Evolutionary conservation across 2,329 filamentous ascomycete species (phyloP).

Genomic region (Salinomyces thailandicus): DNA sequence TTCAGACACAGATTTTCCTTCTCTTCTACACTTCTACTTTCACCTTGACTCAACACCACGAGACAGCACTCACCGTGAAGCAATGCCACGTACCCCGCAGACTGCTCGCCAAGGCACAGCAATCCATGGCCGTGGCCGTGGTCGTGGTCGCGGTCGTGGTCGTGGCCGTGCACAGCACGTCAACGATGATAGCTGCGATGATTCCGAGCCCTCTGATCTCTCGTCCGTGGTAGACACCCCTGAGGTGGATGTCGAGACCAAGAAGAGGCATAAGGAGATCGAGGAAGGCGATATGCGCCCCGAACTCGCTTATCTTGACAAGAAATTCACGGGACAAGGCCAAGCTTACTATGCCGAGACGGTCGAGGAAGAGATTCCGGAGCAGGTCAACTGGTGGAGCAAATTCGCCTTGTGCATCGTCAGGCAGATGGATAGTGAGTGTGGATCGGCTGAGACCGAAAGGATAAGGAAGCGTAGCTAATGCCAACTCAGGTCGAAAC

Average conservation of each 20-base stretch:
- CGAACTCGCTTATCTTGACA: constrained; percentile 17
- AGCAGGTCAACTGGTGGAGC: constrained; percentile 19
- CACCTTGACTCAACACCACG: too few species aligned
- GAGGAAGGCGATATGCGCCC: constrained; percentile 20
- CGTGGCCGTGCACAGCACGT: too few species aligned
- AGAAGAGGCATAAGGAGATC: constrained; percentile 16
- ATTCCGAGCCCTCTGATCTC: too few species aligned
- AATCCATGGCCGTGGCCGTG: too few species aligned
- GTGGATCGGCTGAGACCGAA: too few species aligned
- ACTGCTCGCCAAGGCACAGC: not conserved
- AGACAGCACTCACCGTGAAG: too few species aligned
- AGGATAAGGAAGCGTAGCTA: too few species aligned
- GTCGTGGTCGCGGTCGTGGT: too few species aligned
- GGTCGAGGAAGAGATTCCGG: constrained; percentile 18
- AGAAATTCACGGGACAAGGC: constrained; percentile 19
- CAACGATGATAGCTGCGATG: too few species aligned
- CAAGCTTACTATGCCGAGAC: constrained; percentile 20
- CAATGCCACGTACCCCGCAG: not conserved
- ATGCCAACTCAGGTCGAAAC: too few species aligned
- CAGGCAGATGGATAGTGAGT: constrained; percentile 15
- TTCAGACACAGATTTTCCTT: too few species aligned
- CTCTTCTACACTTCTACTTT: too few species aligned
- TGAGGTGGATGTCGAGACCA: constrained; percentile 15
- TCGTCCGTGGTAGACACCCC: constrained; percentile 13
- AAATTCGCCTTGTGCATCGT: constrained; percentile 10